phyloP scores from a whole-genome alignment of 805 yeast genomes.

The Kuraishia cidri region DNA sequence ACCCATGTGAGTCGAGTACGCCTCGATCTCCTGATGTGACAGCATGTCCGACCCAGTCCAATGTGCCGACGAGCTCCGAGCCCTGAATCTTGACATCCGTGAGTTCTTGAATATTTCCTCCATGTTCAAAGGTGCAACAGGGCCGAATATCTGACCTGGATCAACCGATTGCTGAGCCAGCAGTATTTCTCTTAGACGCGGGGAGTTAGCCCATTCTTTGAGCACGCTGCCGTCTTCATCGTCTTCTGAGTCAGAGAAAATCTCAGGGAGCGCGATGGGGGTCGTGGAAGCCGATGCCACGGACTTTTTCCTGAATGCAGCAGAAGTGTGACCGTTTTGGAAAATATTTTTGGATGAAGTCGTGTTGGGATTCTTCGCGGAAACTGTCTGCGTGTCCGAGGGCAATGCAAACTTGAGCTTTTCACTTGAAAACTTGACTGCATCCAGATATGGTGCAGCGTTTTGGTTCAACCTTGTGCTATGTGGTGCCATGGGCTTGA shows the following conservation, averaged over 20 bases:
- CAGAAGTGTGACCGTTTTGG: constrained; percentile 1
- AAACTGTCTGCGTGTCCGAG: neutral
- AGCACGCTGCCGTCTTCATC: constrained; percentile 38
- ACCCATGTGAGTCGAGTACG: constrained; percentile 39
- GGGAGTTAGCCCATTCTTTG: constrained; percentile 57
- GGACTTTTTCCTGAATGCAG: neutral
- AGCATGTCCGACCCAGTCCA: constrained; percentile 39
- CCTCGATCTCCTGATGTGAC: constrained; percentile 35
- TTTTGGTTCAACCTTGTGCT: neutral
- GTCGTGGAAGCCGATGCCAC: neutral
- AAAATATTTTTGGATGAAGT: neutral
- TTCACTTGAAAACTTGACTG: constrained; percentile 21
- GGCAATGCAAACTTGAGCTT: constrained; percentile 17
- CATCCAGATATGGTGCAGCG: constrained; percentile 15
- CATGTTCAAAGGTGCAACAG: constrained; percentile 58
- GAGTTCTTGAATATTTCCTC: constrained; percentile 54
- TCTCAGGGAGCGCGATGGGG: constrained; percentile 28
- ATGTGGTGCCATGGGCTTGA: neutral
- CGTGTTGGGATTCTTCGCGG: constrained; percentile 3
- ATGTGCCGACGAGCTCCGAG: constrained; percentile 43
- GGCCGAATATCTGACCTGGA: constrained; percentile 68
- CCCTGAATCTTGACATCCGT: constrained; percentile 39
- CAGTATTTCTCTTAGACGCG: constrained; percentile 38
- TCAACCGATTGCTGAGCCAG: constrained; percentile 41
- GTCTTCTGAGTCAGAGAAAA: constrained; percentile 44